These are phyloP conservation scores for Endocarpon pusillum DNA, from an alignment of 495 filamentous ascomycete species.

Conservation along the genomic window DNA sequence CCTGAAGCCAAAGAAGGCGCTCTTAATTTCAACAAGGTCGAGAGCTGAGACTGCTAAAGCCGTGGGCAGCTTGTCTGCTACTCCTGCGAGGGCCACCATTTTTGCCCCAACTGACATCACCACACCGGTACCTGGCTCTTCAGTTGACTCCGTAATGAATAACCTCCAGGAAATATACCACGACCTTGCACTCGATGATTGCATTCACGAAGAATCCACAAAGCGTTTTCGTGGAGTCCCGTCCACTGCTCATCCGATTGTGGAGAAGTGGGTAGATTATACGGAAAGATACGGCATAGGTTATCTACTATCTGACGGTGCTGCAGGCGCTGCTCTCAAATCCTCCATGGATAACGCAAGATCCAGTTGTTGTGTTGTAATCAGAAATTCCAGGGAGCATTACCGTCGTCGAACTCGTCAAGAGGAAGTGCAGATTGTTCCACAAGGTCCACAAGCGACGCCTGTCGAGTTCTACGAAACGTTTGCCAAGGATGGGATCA, in stretches of 20 bases:
- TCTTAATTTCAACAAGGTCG: no score
- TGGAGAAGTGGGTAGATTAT: constrained; percentile 92
- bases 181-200: no score
- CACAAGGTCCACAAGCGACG: background rate
- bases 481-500: constrained; percentile 45
- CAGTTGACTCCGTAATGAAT: no score
- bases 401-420: constrained; percentile 17
- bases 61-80: no score
- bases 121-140: no score
- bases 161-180: no score
- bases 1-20: no score
- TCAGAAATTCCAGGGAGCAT: constrained; percentile 43
- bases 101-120: no score
- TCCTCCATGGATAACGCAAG: constrained; percentile 43
- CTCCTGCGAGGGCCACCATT: no score
- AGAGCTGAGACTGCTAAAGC: no score
- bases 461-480: constrained; percentile 74
- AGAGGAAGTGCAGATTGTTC: constrained; percentile 7
- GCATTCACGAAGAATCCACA: no score
- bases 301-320: constrained; percentile 72
- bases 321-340: constrained; percentile 65
- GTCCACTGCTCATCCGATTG: constrained; percentile 16
- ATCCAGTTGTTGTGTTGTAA: constrained; percentile 38
- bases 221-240: no score
- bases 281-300: constrained; percentile 80